Evolutionary conservation across 2,329 filamentous ascomycete species (phyloP).

Genomic region (Penicillium freii): DNA sequence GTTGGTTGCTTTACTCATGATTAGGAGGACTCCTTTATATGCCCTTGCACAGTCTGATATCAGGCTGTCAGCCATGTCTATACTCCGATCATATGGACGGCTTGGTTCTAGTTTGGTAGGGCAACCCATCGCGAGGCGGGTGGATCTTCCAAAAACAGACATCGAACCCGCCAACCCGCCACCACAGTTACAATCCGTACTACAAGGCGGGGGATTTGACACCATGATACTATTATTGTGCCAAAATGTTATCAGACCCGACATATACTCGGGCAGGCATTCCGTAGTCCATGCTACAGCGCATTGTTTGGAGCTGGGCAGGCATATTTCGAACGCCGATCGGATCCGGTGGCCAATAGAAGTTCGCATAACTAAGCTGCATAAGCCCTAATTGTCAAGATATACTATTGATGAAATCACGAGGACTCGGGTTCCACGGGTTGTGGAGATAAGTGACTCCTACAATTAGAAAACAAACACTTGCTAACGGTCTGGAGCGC

Average conservation of each 20-base stretch:
- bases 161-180: conserved; percentile 7
- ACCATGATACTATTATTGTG: not conserved
- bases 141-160: not conserved
- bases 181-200: not conserved
- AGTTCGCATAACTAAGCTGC: not conserved
- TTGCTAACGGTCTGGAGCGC: not conserved
- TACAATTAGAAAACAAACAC: not conserved
- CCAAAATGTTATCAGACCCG: too few relatives aligned
- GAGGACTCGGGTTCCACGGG: not conserved
- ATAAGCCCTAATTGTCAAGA: not conserved
- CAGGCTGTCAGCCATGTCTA: not conserved
- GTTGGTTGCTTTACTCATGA: not conserved
- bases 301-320: not conserved
- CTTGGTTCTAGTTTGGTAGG: not conserved
- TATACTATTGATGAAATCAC: not conserved
- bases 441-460: not conserved
- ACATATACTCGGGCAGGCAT: not conserved
- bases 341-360: not conserved
- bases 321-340: not conserved
- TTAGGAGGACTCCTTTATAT: not conserved
- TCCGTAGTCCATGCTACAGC: not conserved
- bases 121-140: conserved; percentile 4
- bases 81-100: conserved; percentile 5
- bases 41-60: too few relatives aligned
- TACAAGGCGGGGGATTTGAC: not conserved